A percentile compares a stretch with the other conserved stretches of the same genome.
Evolutionary conservation across 208 protist genomes (phyloP).

Genomic region (Endotrypanum monterogeii): DNA sequence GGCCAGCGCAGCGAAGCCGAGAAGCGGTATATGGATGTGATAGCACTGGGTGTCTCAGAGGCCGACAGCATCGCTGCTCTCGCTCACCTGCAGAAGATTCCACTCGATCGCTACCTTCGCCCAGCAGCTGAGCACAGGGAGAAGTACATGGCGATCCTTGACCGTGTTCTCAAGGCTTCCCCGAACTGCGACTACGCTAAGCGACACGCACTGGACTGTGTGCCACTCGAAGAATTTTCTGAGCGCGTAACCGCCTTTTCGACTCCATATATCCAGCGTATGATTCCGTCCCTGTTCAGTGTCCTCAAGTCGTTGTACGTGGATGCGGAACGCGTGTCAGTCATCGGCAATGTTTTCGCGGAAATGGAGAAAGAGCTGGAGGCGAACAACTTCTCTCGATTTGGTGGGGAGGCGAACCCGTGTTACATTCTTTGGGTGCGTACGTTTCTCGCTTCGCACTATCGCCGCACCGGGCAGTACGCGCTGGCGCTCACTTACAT

Average conservation of each 20-base stretch:
- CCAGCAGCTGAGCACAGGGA: conserved; percentile 49
- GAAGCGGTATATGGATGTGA: conserved; percentile 79
- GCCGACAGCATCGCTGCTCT: conserved; percentile 83
- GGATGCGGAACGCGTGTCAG: conserved; percentile 54
- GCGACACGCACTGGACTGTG: conserved; percentile 78
- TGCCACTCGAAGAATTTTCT: conserved; percentile 72
- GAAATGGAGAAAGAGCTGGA: conserved; percentile 63
- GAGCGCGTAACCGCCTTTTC: conserved; percentile 54
- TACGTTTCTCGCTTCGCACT: conserved; percentile 91
- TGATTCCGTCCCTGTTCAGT: conserved; percentile 94
- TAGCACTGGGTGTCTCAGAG: conserved; percentile 62
- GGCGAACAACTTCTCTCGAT: conserved; percentile 62
- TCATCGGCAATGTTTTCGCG: conserved; percentile 81
- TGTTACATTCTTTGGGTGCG: conserved; percentile 89
- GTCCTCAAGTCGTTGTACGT: conserved; percentile 93
- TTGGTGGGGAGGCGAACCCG: conserved; percentile 67
- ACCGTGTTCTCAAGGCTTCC: conserved; percentile 48
- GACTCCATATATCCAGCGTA: conserved; percentile 76
- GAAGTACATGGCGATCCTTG: conserved; percentile 73
- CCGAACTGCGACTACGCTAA: conserved; percentile 65
- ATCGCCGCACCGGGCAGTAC: conserved; percentile 68
- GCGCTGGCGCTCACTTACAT: conserved; percentile 79
- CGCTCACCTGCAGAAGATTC: conserved; percentile 77
- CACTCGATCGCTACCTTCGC: conserved; percentile 56
- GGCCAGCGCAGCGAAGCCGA: conserved; percentile 79